phyloP scores from a whole-genome alignment of 805 yeast species.

The Ogataea minuta region DNA sequence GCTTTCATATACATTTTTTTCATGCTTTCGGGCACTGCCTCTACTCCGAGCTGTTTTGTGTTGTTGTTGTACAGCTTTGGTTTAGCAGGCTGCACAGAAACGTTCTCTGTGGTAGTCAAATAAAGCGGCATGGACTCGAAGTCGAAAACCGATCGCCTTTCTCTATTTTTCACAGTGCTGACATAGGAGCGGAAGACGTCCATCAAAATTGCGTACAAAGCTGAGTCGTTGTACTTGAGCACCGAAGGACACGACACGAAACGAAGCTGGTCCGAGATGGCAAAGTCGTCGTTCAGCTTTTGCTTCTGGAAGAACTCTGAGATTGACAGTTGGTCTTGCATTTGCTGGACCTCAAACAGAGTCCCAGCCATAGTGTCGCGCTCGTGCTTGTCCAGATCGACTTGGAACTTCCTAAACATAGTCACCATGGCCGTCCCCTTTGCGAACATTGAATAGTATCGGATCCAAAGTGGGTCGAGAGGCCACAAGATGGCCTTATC shows the following conservation, averaged over 20 bases:
- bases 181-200: constrained; percentile 47
- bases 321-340: constrained; percentile 27
- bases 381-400: constrained; percentile 32
- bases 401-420: constrained; percentile 48
- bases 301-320: constrained; percentile 28
- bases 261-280: constrained; percentile 33
- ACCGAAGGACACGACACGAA: constrained; percentile 38
- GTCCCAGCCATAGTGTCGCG: constrained; percentile 11
- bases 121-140: constrained; percentile 34
- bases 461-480: constrained; percentile 64
- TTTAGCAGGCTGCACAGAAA: constrained; percentile 4
- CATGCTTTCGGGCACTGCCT: constrained; percentile 29
- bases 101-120: constrained; percentile 24
- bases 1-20: constrained; percentile 18
- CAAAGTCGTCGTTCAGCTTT: constrained; percentile 24
- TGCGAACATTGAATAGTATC: constrained; percentile 61
- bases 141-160: constrained; percentile 56
- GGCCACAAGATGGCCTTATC: constrained; percentile 77
- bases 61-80: constrained; percentile 14
- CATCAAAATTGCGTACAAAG: constrained; percentile 29
- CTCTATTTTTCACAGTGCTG: constrained; percentile 53
- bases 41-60: constrained; percentile 22
- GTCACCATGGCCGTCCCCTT: constrained; percentile 43
- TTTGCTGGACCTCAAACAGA: constrained; percentile 29
- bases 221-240: constrained; percentile 19